These are phyloP conservation scores for Colletotrichum tropicicola DNA, from an alignment of 2,329 filamentous ascomycete species.

Conservation along the genomic window DNA sequence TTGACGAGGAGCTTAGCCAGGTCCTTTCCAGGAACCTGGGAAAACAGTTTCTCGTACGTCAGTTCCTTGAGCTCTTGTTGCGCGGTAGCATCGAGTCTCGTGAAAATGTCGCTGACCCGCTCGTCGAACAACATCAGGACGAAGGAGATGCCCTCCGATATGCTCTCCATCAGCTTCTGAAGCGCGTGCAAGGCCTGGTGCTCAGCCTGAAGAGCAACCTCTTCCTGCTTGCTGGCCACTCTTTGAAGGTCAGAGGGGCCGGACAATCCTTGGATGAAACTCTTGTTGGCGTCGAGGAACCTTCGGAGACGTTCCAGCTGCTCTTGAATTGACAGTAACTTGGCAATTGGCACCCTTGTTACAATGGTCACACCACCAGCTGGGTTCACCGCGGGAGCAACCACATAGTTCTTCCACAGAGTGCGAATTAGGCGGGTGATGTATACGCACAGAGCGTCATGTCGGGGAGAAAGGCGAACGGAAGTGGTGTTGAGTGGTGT, in stretches of 20 bases:
- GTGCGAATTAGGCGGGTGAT: conserved; percentile 87
- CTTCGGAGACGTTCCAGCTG: conserved; percentile 80
- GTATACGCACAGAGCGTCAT: conserved; percentile 89
- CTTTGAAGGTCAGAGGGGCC: conserved; percentile 86
- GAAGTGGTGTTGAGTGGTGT: conserved; percentile 79
- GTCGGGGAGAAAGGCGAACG: conserved; percentile 86
- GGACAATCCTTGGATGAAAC: conserved; percentile 92
- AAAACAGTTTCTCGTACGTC: conserved; percentile 90
- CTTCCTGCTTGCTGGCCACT: conserved; percentile 84
- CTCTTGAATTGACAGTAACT: conserved; percentile 80
- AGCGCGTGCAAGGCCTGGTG: conserved; percentile 91
- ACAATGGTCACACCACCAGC: conserved; percentile 70
- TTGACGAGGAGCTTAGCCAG: conserved; percentile 95
- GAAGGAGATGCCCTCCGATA: conserved; percentile 96
- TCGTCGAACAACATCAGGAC: conserved; percentile 95
- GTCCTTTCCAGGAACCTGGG: conserved; percentile 80
- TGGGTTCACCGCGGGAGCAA: conserved; percentile 60
- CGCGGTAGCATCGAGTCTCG: conserved; percentile 75
- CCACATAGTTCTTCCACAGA: conserved; percentile 85
- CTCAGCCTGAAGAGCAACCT: conserved; percentile 91
- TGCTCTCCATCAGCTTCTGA: conserved; percentile 85
- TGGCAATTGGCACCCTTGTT: conserved; percentile 72
- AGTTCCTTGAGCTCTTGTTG: conserved; percentile 77
- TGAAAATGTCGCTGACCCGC: conserved; percentile 86
- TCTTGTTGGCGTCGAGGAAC: conserved; percentile 88